Evolutionary conservation across 768 basidiomycete species (phyloP), one percentile per base, ranked within the genome.

Genomic region (Tulasnella sp.): DNA sequence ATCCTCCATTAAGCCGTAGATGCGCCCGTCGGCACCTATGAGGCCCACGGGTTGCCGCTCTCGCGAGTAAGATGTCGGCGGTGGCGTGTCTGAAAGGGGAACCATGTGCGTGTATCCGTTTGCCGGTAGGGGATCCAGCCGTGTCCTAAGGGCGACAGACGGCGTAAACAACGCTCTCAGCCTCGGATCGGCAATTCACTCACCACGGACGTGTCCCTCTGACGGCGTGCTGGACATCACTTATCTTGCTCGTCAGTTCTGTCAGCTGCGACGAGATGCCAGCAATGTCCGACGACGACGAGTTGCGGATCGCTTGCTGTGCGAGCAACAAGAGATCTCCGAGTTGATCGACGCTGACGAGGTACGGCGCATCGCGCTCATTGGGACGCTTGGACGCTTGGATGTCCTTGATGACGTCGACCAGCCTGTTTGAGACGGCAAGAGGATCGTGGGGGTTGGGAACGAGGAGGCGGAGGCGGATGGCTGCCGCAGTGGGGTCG

Each of bases 1-100:
- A 40, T 54, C 52, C 52, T 54, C 52, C 52, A 54, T 54, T 54
- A 54, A 39, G 52, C 52, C 52, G 52, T 54, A 54, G 52, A 54
- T 40, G 52, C 52, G 52, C 14, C 52, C 52, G 19, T 54, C 52
- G 12, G 52, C 52, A 23, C 36, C 52, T n/a, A 54, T 40, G 29
- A 54, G 29, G 6, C 52, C 52, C n/a, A 39, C 35, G 21, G 52
- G 50, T 36, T 34, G 52, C 23, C 46, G 46, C 36, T 37, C 46
- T 29, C 46, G 46, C 19, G 21, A 25, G 39, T 54, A 54, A 7
- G 52, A 54, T 11, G 52, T 40, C 34, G 46, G 34, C 2, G 52
- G 52, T 14, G 52, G 52, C 9, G 52, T 27, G 37, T 54, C 52
- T 12, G 52, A 39, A 27, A 54, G 15, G 2, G 52, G 52, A 12